Conservation (phyloP, 441 rosid species). For the Euphorbia schlechtendalii region DNA sequence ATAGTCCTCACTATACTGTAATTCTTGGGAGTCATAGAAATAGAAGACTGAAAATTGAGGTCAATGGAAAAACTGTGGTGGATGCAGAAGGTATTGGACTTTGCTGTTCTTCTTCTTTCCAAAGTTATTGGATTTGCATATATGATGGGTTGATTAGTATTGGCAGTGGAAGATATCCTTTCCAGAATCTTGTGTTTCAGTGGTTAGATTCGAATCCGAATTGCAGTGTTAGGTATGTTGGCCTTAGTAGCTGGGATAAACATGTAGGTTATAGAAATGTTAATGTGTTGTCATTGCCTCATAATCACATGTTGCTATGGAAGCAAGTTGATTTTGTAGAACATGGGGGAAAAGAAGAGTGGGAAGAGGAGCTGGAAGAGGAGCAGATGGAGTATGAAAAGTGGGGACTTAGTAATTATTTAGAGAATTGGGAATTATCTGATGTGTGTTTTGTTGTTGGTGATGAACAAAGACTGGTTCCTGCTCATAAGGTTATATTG, state of each 20-base stretch:
- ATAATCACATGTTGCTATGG: slow-evolving; percentile 74
- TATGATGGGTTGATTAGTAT: slow-evolving; percentile 89
- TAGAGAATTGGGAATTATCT: slow-evolving; percentile 76
- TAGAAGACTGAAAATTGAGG: slow-evolving; percentile 85
- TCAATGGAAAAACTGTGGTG: slow-evolving; percentile 77
- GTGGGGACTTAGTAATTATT: slow-evolving; percentile 80
- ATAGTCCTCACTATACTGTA: slow-evolving; percentile 87
- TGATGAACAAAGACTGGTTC: slow-evolving; percentile 52
- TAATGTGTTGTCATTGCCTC: slow-evolving; percentile 77
- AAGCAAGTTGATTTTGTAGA: slow-evolving; percentile 70
- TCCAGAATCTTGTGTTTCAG: slow-evolving; percentile 84
- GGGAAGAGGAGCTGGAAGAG: slow-evolving; percentile 46
- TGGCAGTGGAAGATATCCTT: slow-evolving; percentile 93
- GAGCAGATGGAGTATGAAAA: slow-evolving; percentile 38
- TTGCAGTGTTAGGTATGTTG: slow-evolving; percentile 77
- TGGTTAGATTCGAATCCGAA: slow-evolving; percentile 92
- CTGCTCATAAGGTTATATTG: slow-evolving; percentile 86
- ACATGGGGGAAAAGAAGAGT: slow-evolving; percentile 40
- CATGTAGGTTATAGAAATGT: slow-evolving; percentile 98
- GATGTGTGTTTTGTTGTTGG: slow-evolving; percentile 72
- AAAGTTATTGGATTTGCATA: slow-evolving; percentile 93
- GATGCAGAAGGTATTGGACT: slow-evolving; percentile 74
- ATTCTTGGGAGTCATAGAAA: slow-evolving; percentile 94
- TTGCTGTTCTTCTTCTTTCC: slow-evolving; percentile 75
- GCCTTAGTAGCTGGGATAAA: slow-evolving; percentile 95